Percentiles rank a stretch among this genome's conserved stretches.
Evolutionary conservation across 2,329 filamentous ascomycete genomes (phyloP).

Genomic region (Blastomyces emzantsi): DNA sequence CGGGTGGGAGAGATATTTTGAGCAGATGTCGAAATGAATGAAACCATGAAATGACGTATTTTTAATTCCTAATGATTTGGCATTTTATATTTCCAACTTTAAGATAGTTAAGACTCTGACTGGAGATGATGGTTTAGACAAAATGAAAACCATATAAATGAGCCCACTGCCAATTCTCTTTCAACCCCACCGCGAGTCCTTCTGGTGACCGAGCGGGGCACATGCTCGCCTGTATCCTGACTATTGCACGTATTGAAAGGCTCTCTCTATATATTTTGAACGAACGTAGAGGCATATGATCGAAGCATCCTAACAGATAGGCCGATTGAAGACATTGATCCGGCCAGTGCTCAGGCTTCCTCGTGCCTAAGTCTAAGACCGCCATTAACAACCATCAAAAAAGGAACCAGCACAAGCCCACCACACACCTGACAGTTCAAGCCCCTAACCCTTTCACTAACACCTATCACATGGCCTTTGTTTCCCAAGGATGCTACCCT

Average conservation of each 20-base stretch:
- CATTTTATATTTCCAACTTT: background rate
- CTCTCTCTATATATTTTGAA: too few species aligned
- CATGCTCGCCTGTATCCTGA: background rate
- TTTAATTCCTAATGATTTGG: background rate
- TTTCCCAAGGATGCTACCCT: too few species aligned
- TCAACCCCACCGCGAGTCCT: background rate
- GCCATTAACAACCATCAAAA: too few species aligned
- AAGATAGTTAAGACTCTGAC: background rate
- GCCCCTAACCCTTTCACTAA: background rate
- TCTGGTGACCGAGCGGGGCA: background rate
- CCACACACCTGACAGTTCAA: background rate
- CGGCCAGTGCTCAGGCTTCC: background rate
- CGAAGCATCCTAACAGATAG: background rate
- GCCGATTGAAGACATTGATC: background rate
- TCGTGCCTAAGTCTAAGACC: background rate
- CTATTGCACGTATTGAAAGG: too few species aligned
- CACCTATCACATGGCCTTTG: too few species aligned
- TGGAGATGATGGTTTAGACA: background rate
- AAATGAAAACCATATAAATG: background rate
- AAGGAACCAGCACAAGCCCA: too few species aligned
- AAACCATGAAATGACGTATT: background rate
- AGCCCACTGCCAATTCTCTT: too few species aligned
- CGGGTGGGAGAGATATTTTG: slow-evolving; percentile 39
- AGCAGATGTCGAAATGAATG: slow-evolving; percentile 27
- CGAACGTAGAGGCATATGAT: background rate